A percentile compares a stretch with the other conserved stretches of the same genome.
These are phyloP conservation scores for Pelagophyceae sp. DNA, from an alignment of 352 stramenopile genomes.

Conservation along the genomic window DNA sequence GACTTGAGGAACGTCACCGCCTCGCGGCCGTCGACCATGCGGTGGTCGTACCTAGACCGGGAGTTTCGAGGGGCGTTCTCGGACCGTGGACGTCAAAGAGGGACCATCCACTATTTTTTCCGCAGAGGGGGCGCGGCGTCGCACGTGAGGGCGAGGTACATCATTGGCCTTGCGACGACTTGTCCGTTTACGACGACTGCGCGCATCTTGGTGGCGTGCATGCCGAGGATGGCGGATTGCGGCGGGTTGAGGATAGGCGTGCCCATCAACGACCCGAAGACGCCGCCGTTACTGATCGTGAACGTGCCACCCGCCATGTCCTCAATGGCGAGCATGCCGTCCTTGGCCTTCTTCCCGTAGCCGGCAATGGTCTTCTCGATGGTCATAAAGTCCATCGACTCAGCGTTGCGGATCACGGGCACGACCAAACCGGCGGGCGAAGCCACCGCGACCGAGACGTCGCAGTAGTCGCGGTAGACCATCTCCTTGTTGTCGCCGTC, in stretches of 20 bases:
- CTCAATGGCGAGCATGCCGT: slow-evolving; percentile 64
- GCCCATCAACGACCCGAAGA: slow-evolving; percentile 96
- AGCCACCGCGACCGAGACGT: slow-evolving; percentile 94
- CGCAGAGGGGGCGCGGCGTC: too few species aligned
- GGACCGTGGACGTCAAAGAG: too few species aligned
- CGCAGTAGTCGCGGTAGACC: slow-evolving; percentile 95
- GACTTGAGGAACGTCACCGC: slow-evolving; percentile 95
- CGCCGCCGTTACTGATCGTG: slow-evolving; percentile 97
- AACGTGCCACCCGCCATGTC: slow-evolving; percentile 96
- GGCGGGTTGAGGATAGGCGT: slow-evolving; percentile 99
- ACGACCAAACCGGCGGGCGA: slow-evolving; percentile 89
- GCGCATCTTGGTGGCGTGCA: slow-evolving; percentile 97
- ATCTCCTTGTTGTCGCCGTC: slow-evolving; percentile 96
- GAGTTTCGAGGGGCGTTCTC: too few species aligned
- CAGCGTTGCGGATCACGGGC: slow-evolving; percentile 92
- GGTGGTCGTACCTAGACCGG: slow-evolving; percentile 99
- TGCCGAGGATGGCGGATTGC: slow-evolving; percentile 95
- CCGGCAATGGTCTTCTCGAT: slow-evolving; percentile 87
- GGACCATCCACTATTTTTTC: too few species aligned
- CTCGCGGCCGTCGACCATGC: slow-evolving; percentile 94
- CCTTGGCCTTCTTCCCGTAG: slow-evolving; percentile 72
- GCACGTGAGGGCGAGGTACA: slow-evolving; percentile 98
- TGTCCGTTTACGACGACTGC: slow-evolving; percentile 84
- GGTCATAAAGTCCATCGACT: slow-evolving; percentile 87
- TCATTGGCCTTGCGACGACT: slow-evolving; percentile 94